phyloP scores from a whole-genome alignment of 1,139 yeast genomes.

The Geotrichum klebahnii region DNA sequence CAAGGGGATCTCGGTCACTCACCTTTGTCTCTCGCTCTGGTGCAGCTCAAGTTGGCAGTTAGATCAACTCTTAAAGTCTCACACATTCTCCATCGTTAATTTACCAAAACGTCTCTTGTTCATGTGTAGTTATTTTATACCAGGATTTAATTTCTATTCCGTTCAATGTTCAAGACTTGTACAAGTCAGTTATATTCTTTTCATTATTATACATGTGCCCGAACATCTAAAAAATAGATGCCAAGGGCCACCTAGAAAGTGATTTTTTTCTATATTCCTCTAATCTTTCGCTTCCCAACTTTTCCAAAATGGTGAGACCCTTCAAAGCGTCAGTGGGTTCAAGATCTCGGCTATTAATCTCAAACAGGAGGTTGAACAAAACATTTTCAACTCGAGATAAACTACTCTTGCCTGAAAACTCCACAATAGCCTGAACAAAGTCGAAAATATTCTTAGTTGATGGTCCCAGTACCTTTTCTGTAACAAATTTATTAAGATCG shows the following conservation, averaged over 20 bases:
- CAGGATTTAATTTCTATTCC: neutral
- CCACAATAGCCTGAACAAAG: constrained; percentile 16
- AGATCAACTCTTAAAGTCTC: constrained; percentile 37
- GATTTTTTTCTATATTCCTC: constrained; percentile 24
- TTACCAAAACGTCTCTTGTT: neutral
- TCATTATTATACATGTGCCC: too few species aligned
- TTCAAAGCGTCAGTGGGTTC: constrained; percentile 7
- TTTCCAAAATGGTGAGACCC: constrained; percentile 19
- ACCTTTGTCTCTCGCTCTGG: constrained; percentile 77
- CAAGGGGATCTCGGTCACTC: constrained; percentile 85
- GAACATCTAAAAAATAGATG: constrained; percentile 22
- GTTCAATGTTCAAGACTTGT: too few species aligned
- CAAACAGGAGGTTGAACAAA: constrained; percentile 25
- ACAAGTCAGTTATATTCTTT: too few species aligned
- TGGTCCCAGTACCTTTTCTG: constrained; percentile 28
- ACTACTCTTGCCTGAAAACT: constrained; percentile 5
- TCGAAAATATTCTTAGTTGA: constrained; percentile 18
- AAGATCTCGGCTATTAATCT: constrained; percentile 14
- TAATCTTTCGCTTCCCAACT: constrained; percentile 23
- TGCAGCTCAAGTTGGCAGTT: constrained; percentile 57
- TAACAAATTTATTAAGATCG: constrained; percentile 29
- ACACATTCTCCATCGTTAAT: neutral
- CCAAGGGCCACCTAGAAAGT: constrained; percentile 28
- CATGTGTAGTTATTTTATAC: neutral
- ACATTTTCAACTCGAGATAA: constrained; percentile 25